Evolutionary conservation across 1,139 yeast genomes (phyloP).

Genomic region (Hansenula sp.): DNA sequence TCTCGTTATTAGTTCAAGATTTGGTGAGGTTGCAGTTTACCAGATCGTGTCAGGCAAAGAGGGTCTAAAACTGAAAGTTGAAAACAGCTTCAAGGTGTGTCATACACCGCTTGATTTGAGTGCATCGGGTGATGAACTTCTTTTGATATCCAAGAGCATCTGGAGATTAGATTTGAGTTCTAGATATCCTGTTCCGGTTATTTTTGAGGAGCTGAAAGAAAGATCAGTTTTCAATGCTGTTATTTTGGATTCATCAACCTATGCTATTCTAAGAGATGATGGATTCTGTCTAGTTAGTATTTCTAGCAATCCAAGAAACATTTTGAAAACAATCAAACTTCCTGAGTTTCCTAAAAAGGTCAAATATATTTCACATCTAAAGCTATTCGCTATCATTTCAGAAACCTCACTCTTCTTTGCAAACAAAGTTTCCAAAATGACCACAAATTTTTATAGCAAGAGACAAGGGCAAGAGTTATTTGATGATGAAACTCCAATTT

Average conservation of each 20-base stretch:
- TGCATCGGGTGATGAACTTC: conserved; percentile 7
- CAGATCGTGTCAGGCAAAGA: background rate
- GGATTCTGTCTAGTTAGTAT: conserved; percentile 41
- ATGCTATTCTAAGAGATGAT: conserved; percentile 45
- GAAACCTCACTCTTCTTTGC: conserved; percentile 18
- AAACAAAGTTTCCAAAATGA: conserved; percentile 8
- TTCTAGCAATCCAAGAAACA: conserved; percentile 15
- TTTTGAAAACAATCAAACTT: conserved; percentile 31
- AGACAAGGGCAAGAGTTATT: conserved; percentile 7
- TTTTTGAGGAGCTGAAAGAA: conserved; percentile 36
- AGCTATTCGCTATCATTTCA: conserved; percentile 38
- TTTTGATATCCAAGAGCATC: conserved; percentile 31
- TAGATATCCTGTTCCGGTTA: conserved; percentile 36
- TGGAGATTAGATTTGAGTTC: conserved; percentile 42
- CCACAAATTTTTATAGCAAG: conserved; percentile 6
- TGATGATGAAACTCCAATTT: conserved; percentile 12
- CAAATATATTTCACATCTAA: conserved; percentile 30
- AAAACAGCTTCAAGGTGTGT: conserved; percentile 5
- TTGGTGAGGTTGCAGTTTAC: conserved; percentile 13
- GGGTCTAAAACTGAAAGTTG: background rate
- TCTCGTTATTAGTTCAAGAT: conserved; percentile 17
- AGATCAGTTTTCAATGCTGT: conserved; percentile 20
- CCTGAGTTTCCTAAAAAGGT: conserved; percentile 38
- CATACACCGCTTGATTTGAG: conserved; percentile 17
- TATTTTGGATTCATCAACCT: conserved; percentile 15